phyloP scores from a whole-genome alignment of 1,284 basidiomycete genomes.

The Vanrija sp. region DNA sequence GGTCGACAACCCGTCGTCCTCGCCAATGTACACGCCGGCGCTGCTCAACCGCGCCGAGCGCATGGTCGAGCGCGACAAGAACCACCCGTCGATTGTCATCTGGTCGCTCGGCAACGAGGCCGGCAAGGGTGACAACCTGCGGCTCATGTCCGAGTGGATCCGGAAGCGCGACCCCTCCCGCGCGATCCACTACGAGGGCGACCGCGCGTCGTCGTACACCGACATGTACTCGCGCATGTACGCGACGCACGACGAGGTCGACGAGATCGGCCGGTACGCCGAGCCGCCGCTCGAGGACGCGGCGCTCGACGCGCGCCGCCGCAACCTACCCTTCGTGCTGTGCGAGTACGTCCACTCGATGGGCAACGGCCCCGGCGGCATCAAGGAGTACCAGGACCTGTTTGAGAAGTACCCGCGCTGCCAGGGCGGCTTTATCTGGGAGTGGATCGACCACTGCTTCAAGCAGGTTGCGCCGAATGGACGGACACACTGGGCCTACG shows the following conservation, averaged over 20 bases:
- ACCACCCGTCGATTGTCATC: slow-evolving; percentile 25
- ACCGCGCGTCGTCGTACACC: slow-evolving; percentile 5
- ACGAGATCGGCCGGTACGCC: slow-evolving; percentile 11
- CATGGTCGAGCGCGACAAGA: slow-evolving; percentile 29
- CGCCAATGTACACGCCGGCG: slow-evolving; percentile 9
- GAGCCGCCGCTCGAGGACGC: slow-evolving; percentile 6
- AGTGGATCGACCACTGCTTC: slow-evolving; percentile 25
- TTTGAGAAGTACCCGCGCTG: slow-evolving; percentile 21
- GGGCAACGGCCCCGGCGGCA: slow-evolving; percentile 26
- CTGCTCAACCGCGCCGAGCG: slow-evolving; percentile 19
- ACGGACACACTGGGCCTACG: slow-evolving; percentile 11
- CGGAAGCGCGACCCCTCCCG: slow-evolving; percentile 12
- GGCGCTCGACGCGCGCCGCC: slow-evolving; percentile 10
- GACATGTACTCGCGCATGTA: slow-evolving; percentile 22
- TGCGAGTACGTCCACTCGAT: slow-evolving; percentile 28
- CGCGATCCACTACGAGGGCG: slow-evolving; percentile 20
- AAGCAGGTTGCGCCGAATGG: slow-evolving; percentile 1
- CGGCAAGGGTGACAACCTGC: slow-evolving; percentile 12
- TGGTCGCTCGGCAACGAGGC: slow-evolving; percentile 29
- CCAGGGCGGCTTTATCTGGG: slow-evolving; percentile 21
- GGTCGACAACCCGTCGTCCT: slow-evolving; percentile 14
- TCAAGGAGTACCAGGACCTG: slow-evolving; percentile 22
- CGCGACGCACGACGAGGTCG: slow-evolving; percentile 14
- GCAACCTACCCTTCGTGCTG: slow-evolving; percentile 18
- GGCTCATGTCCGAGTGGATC: slow-evolving; percentile 14